Conservation (phyloP, 768 basidiomycete species). For the Coprinellus micaceus region DNA sequence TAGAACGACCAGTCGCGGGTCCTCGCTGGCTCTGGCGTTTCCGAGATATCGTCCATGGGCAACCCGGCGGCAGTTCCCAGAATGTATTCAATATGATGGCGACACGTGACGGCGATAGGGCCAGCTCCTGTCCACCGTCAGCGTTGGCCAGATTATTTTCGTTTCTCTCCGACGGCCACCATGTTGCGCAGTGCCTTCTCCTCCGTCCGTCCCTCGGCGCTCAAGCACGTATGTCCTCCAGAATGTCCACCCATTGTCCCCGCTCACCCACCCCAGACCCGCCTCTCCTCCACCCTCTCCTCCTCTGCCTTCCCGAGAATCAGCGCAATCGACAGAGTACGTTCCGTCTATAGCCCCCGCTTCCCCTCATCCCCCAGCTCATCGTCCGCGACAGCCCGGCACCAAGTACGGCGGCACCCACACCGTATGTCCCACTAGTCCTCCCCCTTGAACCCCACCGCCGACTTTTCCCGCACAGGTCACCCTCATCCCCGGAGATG, state of each 20-base stretch:
- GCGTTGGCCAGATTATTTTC: constrained; percentile 21
- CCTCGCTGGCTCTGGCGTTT: constrained; percentile 33
- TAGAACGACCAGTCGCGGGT: constrained; percentile 52
- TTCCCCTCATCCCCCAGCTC: constrained; percentile 12
- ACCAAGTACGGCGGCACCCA: constrained; percentile 93
- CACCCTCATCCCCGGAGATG: constrained; percentile 96
- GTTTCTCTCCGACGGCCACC: constrained; percentile 30
- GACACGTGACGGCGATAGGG: constrained; percentile 1
- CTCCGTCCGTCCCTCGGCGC: constrained; percentile 51
- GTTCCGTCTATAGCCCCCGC: constrained; percentile 8
- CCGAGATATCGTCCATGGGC: constrained; percentile 34
- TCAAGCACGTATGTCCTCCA: constrained; percentile 39
- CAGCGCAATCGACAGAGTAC: constrained; percentile 17
- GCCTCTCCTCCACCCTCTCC: constrained; percentile 57
- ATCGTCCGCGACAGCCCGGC: constrained; percentile 48
- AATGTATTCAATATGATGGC: neutral
- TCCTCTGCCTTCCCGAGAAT: constrained; percentile 71
- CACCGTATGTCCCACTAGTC: constrained; percentile 52
- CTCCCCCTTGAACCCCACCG: constrained; percentile 19
- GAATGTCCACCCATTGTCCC: constrained; percentile 3
- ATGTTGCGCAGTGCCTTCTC: constrained; percentile 70
- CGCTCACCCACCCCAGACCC: constrained; percentile 38
- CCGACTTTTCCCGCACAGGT: constrained; percentile 48
- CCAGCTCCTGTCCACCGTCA: no score
- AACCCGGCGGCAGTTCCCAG: neutral